Conservation (phyloP, 2,329 filamentous ascomycete genomes). For the Botrytis tulipae region DNA sequence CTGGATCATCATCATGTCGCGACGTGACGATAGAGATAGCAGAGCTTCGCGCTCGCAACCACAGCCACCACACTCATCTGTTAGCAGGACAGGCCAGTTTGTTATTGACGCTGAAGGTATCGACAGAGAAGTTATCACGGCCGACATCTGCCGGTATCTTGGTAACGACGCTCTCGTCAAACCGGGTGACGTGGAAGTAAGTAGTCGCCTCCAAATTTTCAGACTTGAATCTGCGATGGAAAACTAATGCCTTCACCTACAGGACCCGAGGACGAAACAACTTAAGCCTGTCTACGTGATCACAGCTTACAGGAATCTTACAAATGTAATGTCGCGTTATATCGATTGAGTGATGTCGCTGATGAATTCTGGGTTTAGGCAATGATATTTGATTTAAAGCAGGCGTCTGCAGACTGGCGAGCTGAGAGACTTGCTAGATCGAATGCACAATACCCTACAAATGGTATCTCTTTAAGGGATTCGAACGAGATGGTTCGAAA, state of each 20-base stretch:
- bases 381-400: conserved; percentile 55
- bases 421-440: conserved; percentile 35
- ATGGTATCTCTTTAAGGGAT: conserved; percentile 39
- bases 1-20: conserved; percentile 23
- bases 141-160: conserved; percentile 80
- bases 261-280: conserved; percentile 58
- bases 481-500: conserved; percentile 37
- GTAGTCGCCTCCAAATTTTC: conserved; percentile 38
- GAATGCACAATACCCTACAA: conserved; percentile 35
- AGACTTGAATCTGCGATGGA: neutral
- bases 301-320: conserved; percentile 75
- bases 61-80: conserved; percentile 40
- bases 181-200: conserved; percentile 71
- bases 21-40: conserved; percentile 27
- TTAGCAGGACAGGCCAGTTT: conserved; percentile 66
- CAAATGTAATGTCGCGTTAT: conserved; percentile 55
- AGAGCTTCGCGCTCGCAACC: conserved; percentile 37
- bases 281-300: conserved; percentile 72
- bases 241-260: conserved; percentile 21
- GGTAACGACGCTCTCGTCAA: conserved; percentile 79
- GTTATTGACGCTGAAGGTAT: conserved; percentile 79
- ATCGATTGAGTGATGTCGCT: conserved; percentile 24
- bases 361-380: conserved; percentile 41
- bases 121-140: conserved; percentile 79
- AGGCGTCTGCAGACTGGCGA: conserved; percentile 52